A percentile compares a stretch with the other conserved stretches of the same genome.
phyloP scores from a whole-genome alignment of 2,329 filamentous ascomycete genomes.

The Pseudofabraea citricarpa region DNA sequence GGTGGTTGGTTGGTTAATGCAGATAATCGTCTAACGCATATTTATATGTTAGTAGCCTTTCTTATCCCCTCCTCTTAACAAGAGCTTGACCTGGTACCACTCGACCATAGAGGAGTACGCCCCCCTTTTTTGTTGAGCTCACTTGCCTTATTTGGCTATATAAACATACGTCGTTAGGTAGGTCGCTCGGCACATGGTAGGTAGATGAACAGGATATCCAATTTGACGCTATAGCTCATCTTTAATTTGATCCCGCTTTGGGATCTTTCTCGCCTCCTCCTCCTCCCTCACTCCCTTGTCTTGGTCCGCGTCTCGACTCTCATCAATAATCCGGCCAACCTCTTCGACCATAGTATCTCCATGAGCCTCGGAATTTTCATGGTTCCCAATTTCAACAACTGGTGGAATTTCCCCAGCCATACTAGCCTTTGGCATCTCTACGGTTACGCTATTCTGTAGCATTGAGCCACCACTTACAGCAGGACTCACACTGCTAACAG shows the following conservation, averaged over 20 bases:
- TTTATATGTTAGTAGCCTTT: too few relatives aligned
- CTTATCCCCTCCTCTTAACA: too few relatives aligned
- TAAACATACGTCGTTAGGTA: too few relatives aligned
- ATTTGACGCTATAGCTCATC: slow-evolving; percentile 29
- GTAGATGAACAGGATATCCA: neutral
- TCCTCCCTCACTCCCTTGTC: slow-evolving; percentile 57
- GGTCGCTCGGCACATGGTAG: neutral
- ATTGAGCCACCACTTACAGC: slow-evolving; percentile 4
- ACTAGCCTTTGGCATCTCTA: slow-evolving; percentile 9
- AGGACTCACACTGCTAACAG: slow-evolving; percentile 11
- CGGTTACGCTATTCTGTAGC: slow-evolving; percentile 15
- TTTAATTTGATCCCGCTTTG: slow-evolving; percentile 20
- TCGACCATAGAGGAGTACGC: too few relatives aligned
- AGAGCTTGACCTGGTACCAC: too few relatives aligned
- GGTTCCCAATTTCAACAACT: slow-evolving; percentile 29
- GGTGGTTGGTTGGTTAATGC: too few relatives aligned
- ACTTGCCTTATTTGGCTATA: too few relatives aligned
- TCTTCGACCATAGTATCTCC: slow-evolving; percentile 41
- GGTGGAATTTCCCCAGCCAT: slow-evolving; percentile 25
- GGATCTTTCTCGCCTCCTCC: slow-evolving; percentile 28
- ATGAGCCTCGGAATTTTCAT: slow-evolving; percentile 17
- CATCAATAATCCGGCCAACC: slow-evolving; percentile 50
- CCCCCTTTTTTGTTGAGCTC: too few relatives aligned
- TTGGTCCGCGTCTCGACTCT: slow-evolving; percentile 15
- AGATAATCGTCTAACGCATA: too few relatives aligned